Evolutionary conservation across 1,139 yeast species (phyloP).

Genomic region (Wickerhamiella pararugosa): DNA sequence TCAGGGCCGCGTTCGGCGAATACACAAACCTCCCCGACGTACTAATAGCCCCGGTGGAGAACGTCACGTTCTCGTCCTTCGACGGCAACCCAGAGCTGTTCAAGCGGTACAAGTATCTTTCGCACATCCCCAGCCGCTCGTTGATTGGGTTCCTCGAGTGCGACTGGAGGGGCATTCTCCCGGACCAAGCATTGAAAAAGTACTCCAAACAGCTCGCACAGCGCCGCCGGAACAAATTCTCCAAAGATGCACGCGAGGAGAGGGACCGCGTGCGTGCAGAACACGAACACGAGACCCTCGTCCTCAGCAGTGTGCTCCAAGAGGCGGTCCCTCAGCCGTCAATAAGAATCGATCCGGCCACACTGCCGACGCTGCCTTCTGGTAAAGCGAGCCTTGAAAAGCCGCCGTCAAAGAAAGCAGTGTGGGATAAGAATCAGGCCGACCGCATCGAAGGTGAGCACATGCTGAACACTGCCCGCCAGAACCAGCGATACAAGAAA

Average conservation of each 20-base stretch:
- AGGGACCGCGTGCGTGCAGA: constrained; percentile 45
- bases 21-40: constrained; percentile 55
- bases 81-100: constrained; percentile 36
- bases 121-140: constrained; percentile 75
- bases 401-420: neutral
- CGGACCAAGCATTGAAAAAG: constrained; percentile 36
- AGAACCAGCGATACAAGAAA: constrained; percentile 1
- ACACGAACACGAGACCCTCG: constrained; percentile 37
- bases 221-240: constrained; percentile 39
- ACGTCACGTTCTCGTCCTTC: constrained; percentile 43
- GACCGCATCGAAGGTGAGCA: constrained; percentile 11
- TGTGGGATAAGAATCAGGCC: constrained; percentile 9
- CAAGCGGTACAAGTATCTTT: constrained; percentile 54
- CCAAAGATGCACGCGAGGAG: constrained; percentile 52
- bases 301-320: constrained; percentile 18
- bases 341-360: constrained; percentile 8
- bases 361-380: constrained; percentile 11
- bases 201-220: constrained; percentile 48
- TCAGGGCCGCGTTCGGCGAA: constrained; percentile 45
- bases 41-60: constrained; percentile 49
- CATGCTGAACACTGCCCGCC: constrained; percentile 8
- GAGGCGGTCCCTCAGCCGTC: constrained; percentile 12
- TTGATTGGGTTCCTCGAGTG: constrained; percentile 75
- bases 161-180: constrained; percentile 50
- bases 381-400: neutral